Evolutionary conservation across 2,329 filamentous ascomycete species (phyloP), one percentile per base, ranked within the genome.

Genomic region (Huntiella omanensis): DNA sequence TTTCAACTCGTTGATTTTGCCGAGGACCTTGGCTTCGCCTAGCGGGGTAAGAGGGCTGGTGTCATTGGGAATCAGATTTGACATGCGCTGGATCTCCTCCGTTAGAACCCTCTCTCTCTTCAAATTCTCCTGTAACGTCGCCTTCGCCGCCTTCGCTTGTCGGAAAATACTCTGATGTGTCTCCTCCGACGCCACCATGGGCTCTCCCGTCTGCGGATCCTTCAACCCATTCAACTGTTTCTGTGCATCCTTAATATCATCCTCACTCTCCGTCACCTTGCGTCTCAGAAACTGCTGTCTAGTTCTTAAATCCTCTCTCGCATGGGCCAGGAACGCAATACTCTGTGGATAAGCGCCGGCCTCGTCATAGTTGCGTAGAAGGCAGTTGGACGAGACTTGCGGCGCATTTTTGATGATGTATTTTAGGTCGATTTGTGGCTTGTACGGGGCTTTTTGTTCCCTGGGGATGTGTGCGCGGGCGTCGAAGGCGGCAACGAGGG

Each of bases 381-480:
- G 59, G 62, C 84, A 93, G 57, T 92, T 96, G 53, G 80, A 69
- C 54, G 81, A 73, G 66, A 95, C 83, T 12, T 92, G 70, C 11
- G 79, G 74, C 12, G 82, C 75, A 61, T 92, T 83, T 57, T 85
- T 73, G 49, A 87, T 86, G 59, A 98, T 94, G 64, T 91, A 80
- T 60, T 84, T 88, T 58, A 93, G 71, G 64, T 95, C 82, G 53
- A 92, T 71, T 40, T 72, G 72, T 19, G 83, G 75, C 59, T 84
- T 88, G 8, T 85, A 86, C 11, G 83, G 86, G 45, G 73, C 78
- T 1, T 80, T 68, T 4, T 82, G 81, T 40, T n/a, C 34, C 4
- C 4, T 19, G 12, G 12, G 10, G n/a, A 4, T 34, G 11, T 28
- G 36, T 8, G 4, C 4, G 17, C 17, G 17, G 17, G 17, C 17